phyloP scores from a whole-genome alignment of 2,329 filamentous ascomycete genomes.

The Pseudohalonectria lignicola region DNA sequence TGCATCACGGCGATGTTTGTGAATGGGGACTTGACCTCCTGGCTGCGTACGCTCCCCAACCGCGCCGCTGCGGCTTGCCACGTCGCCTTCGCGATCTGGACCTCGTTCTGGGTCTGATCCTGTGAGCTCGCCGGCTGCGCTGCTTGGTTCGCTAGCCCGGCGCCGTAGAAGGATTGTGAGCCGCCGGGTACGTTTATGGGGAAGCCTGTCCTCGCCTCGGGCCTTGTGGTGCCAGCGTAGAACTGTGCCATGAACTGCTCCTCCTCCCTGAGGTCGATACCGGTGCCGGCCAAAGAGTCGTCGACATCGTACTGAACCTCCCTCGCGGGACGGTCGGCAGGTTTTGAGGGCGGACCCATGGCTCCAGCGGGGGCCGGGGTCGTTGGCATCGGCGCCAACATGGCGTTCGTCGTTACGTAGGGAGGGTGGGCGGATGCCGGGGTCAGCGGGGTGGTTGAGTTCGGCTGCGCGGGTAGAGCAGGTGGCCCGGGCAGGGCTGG shows the following conservation, averaged over 20 bases:
- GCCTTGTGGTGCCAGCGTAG: conserved; percentile 35
- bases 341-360: conserved; percentile 52
- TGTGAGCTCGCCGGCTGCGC: conserved; percentile 30
- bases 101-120: conserved; percentile 52
- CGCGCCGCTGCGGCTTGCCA: conserved; percentile 56
- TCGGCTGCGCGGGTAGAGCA: not conserved
- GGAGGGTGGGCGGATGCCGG: conserved; percentile 1
- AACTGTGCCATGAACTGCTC: conserved; percentile 68
- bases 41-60: conserved; percentile 47
- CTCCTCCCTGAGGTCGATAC: conserved; percentile 78
- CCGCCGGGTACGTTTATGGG: conserved; percentile 42
- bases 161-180: conserved; percentile 50
- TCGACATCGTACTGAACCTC: conserved; percentile 62
- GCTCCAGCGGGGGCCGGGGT: conserved; percentile 14
- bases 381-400: conserved; percentile 12
- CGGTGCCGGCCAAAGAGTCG: conserved; percentile 74
- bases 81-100: conserved; percentile 52
- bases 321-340: conserved; percentile 50
- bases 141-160: conserved; percentile 55
- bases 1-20: conserved; percentile 52
- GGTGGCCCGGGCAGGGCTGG: not conserved
- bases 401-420: conserved; percentile 9
- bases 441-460: not conserved
- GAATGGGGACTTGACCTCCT: conserved; percentile 66
- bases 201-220: conserved; percentile 41